Evolutionary conservation across 2,329 filamentous ascomycete species (phyloP).

Genomic region (Stachybotrys chlorohalonatus): DNA sequence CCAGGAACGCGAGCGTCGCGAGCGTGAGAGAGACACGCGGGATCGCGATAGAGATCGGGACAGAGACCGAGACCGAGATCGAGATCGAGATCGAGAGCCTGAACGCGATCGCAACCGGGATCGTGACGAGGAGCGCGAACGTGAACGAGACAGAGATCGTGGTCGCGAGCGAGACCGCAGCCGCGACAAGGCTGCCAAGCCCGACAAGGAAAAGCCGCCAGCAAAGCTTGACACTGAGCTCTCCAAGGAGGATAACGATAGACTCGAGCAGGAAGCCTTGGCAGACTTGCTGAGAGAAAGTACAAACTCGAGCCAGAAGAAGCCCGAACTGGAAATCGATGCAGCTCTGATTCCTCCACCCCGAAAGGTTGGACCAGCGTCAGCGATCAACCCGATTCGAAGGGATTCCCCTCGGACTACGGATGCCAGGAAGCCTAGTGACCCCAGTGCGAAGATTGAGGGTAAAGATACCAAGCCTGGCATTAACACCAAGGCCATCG

Average conservation of each 20-base stretch:
- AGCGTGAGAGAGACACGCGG: conserved; percentile 21
- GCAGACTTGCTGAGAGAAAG: conserved; percentile 52
- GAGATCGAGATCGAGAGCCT: conserved; percentile 20
- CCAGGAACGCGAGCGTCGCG: conserved; percentile 28
- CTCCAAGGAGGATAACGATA: conserved; percentile 48
- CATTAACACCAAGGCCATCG: conserved; percentile 9
- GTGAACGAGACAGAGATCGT: conserved; percentile 13
- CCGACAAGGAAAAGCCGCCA: conserved; percentile 27
- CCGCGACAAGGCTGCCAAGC: conserved; percentile 21
- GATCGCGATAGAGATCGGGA: conserved; percentile 20
- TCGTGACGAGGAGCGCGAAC: conserved; percentile 14
- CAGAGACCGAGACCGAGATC: conserved; percentile 17
- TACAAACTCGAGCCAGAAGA: conserved; percentile 36
- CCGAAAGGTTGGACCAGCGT: conserved; percentile 40
- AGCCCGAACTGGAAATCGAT: conserved; percentile 48
- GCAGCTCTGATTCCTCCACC: conserved; percentile 47
- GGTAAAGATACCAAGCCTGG: conserved; percentile 17
- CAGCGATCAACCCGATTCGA: conserved; percentile 49
- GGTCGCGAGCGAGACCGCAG: conserved; percentile 21
- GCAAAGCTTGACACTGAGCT: conserved; percentile 44
- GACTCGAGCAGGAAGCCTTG: conserved; percentile 48
- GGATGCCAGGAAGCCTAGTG: conserved; percentile 29
- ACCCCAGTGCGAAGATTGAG: conserved; percentile 21
- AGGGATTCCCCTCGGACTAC: conserved; percentile 33
- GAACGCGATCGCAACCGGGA: conserved; percentile 18